Evolutionary conservation across 176 grass and related monocot genomes (phyloP).

Genomic region (Poa annua): DNA sequence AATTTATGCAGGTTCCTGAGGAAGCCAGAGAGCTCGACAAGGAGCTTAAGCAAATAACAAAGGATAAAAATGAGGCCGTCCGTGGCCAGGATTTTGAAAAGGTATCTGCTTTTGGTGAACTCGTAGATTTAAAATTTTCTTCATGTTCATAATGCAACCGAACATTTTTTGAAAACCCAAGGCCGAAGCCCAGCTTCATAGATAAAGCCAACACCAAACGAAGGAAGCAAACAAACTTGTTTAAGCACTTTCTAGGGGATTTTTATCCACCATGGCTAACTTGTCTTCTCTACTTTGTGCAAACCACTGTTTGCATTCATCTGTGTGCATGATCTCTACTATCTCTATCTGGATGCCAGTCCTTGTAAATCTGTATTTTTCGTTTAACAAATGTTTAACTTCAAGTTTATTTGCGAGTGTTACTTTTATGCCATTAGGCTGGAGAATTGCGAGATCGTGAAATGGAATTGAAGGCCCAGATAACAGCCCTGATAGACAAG

Average conservation of each 20-base stretch:
- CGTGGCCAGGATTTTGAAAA: slow-evolving; percentile 90
- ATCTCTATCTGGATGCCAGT: neutral
- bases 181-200: too few relatives aligned
- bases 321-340: slow-evolving; percentile 5
- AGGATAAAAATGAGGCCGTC: slow-evolving; percentile 90
- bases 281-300: slow-evolving; percentile 1
- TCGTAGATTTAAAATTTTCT: slow-evolving; percentile 35
- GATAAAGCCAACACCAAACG: too few relatives aligned
- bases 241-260: neutral
- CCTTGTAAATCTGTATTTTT: slow-evolving; percentile 20
- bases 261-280: slow-evolving; percentile 7
- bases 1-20: slow-evolving; percentile 67
- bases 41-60: slow-evolving; percentile 81
- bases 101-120: slow-evolving; percentile 44
- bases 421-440: slow-evolving; percentile 54
- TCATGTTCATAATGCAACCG: slow-evolving; percentile 25
- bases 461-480: slow-evolving; percentile 82
- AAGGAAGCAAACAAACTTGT: neutral
- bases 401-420: slow-evolving; percentile 16
- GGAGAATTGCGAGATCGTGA: slow-evolving; percentile 79
- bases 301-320: slow-evolving; percentile 31
- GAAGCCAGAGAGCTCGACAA: slow-evolving; percentile 87
- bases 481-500: slow-evolving; percentile 74
- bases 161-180: too few relatives aligned
- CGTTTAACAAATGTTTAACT: slow-evolving; percentile 19